Evolutionary conservation across 2,329 filamentous ascomycete species (phyloP).

Genomic region (Lasiodiplodia citricola): DNA sequence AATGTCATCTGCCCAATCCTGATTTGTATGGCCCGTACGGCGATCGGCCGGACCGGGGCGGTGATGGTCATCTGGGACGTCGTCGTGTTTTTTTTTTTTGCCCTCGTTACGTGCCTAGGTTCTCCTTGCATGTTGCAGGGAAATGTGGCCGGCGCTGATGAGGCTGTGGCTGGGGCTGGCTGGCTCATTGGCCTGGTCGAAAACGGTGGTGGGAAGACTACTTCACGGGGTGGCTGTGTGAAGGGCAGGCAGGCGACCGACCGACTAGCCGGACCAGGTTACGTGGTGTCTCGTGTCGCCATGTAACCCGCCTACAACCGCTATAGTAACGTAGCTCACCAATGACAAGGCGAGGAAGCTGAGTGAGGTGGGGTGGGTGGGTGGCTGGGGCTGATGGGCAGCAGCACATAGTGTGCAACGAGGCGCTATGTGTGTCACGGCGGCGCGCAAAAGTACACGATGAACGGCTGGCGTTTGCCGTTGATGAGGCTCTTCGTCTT

Average conservation of each 20-base stretch:
- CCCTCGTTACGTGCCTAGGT: not conserved
- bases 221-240: not conserved
- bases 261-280: not conserved
- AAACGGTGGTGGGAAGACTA: not conserved
- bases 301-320: not conserved
- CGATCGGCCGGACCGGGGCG: not conserved
- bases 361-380: not conserved
- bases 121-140: not conserved
- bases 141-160: not conserved
- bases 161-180: not conserved
- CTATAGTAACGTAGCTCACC: not conserved
- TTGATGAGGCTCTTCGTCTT: conserved; percentile 7
- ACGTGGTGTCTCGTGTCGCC: not conserved
- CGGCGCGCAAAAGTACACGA: not conserved
- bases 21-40: not conserved
- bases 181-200: not conserved
- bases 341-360: not conserved
- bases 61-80: not conserved
- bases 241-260: not conserved
- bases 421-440: not conserved
- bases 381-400: not conserved
- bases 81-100: not conserved
- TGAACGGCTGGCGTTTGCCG: not conserved
- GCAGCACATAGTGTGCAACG: not conserved
- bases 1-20: not conserved